These are phyloP conservation scores for Arabidopsis lyrata DNA, from an alignment of 441 rosid species.

Conservation along the genomic window DNA sequence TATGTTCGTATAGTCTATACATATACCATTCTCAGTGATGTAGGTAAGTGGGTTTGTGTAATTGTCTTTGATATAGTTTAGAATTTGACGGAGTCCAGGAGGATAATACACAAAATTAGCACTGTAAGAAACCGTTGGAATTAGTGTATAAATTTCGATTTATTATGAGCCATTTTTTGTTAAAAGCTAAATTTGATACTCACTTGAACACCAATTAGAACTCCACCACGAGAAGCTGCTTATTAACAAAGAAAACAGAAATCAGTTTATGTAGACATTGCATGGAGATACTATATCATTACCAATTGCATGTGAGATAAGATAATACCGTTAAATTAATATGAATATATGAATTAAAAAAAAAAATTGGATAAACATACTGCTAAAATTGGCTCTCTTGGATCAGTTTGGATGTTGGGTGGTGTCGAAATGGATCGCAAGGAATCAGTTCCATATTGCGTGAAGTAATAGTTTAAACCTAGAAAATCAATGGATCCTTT, in stretches of 20 bases:
- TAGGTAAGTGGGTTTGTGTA: not conserved
- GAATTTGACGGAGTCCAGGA: not conserved
- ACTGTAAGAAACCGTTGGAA: not conserved
- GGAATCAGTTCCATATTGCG: not conserved
- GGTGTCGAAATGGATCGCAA: not conserved
- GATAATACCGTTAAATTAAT: not conserved
- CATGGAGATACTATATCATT: not conserved
- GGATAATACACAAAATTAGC: not conserved
- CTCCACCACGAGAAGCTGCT: not conserved
- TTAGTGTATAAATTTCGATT: not conserved
- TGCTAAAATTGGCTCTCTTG: not conserved
- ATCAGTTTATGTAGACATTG: not conserved
- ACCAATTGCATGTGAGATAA: not conserved
- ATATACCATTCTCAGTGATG: not conserved
- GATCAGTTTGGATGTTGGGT: not conserved
- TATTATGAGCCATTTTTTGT: not conserved
- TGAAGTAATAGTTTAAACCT: not conserved
- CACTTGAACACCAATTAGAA: not conserved
- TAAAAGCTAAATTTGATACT: not conserved
- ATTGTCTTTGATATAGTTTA: not conserved
- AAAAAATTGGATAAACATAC: not conserved
- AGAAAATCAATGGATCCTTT: not conserved
- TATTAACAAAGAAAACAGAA: not conserved
- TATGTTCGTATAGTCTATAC: not conserved
- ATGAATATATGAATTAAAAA: too few species aligned